phyloP scores from a whole-genome alignment of 108 stramenopile genomes.

The Cyclotella sp. region DNA sequence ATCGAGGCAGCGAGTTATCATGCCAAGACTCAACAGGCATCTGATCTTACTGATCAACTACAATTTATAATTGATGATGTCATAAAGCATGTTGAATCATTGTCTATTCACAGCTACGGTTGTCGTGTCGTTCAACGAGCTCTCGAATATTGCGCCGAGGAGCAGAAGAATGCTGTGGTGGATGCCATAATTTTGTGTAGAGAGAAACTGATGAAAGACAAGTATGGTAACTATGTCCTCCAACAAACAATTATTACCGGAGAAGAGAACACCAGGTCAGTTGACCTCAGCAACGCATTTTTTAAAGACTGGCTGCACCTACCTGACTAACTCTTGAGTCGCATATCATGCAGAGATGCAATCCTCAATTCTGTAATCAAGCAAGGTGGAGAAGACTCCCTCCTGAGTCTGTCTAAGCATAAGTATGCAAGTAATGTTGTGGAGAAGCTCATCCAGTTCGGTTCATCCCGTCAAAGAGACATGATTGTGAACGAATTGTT shows the following conservation, averaged over 20 bases:
- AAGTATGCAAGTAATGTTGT: conserved; percentile 98
- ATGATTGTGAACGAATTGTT: conserved; percentile 75
- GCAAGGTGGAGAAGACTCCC: background rate
- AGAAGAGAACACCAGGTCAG: background rate
- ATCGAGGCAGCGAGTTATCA: conserved; percentile 80
- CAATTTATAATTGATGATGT: conserved; percentile 94
- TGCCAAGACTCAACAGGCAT: conserved; percentile 47
- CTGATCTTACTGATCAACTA: conserved; percentile 70
- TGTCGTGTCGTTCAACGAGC: conserved; percentile 95
- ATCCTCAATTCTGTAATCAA: background rate
- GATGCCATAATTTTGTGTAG: conserved; percentile 63
- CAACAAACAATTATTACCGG: conserved; percentile 8
- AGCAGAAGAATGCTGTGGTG: conserved; percentile 67
- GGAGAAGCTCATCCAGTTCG: conserved; percentile 92
- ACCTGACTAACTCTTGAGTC: too few species aligned
- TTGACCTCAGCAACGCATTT: background rate
- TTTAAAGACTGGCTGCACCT: too few species aligned
- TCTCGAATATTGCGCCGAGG: conserved; percentile 85
- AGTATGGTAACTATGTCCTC: conserved; percentile 52
- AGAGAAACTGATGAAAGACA: conserved; percentile 72
- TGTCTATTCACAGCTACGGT: conserved; percentile 93
- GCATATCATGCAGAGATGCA: background rate
- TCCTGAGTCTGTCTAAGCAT: conserved; percentile 87
- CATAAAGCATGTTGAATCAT: conserved; percentile 70
- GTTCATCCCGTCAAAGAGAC: conserved; percentile 71